These are phyloP conservation scores for Hypoxylon trugodes DNA, from an alignment of 495 filamentous ascomycete genomes.

Conservation along the genomic window DNA sequence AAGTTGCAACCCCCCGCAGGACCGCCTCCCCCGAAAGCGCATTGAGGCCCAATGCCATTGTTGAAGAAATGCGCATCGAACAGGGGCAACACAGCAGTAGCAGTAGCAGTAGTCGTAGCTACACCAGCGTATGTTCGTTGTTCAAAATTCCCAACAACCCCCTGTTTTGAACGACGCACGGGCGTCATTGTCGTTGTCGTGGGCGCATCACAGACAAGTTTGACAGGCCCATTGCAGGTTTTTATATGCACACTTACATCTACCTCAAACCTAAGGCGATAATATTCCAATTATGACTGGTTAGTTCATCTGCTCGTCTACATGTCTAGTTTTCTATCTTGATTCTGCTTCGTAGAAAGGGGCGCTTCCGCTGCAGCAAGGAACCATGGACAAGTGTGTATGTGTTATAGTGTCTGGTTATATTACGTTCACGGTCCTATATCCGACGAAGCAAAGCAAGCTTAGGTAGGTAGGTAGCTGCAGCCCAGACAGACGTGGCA, in stretches of 20 bases:
- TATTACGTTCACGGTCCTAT: no score
- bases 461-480: no score
- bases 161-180: slow-evolving; percentile 22
- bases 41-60: slow-evolving; percentile 30
- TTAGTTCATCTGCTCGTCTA: neutral
- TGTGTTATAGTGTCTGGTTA: slow-evolving; percentile 9
- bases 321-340: slow-evolving; percentile 8
- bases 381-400: neutral
- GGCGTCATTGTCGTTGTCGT: slow-evolving; percentile 17
- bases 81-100: no score
- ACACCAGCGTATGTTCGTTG: slow-evolving; percentile 32
- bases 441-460: no score
- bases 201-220: slow-evolving; percentile 31
- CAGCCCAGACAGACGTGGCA: slow-evolving; percentile 32
- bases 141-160: slow-evolving; percentile 2
- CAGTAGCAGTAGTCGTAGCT: no score
- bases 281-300: slow-evolving; percentile 18
- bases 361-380: slow-evolving; percentile 21
- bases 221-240: slow-evolving; percentile 29
- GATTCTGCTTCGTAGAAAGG: slow-evolving; percentile 15
- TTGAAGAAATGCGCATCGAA: neutral
- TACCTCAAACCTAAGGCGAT: slow-evolving; percentile 28
- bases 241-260: slow-evolving; percentile 15
- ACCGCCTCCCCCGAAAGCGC: neutral
- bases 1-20: slow-evolving; percentile 30